phyloP scores from a whole-genome alignment of 2,329 filamentous ascomycete genomes.

The Neobulgaria alba region DNA sequence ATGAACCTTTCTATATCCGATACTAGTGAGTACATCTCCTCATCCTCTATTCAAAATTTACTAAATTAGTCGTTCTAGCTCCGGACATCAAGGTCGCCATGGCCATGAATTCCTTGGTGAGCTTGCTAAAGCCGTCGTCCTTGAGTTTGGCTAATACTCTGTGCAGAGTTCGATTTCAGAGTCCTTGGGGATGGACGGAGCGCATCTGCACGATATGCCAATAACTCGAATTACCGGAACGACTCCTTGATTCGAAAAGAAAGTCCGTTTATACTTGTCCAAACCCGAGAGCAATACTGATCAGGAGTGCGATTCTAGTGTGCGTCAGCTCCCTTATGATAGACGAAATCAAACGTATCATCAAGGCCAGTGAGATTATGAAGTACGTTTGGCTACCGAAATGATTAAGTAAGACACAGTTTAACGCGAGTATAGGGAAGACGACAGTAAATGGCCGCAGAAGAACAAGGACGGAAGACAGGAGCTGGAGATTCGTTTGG shows the following conservation, averaged over 20 bases:
- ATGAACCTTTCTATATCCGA: slow-evolving; percentile 81
- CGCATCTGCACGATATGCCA: slow-evolving; percentile 91
- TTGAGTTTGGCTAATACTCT: slow-evolving; percentile 14
- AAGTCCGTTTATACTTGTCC: slow-evolving; percentile 56
- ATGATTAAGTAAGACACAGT: background rate
- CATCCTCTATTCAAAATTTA: slow-evolving; percentile 2
- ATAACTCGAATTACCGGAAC: slow-evolving; percentile 99
- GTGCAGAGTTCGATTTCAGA: slow-evolving; percentile 87
- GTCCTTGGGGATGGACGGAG: slow-evolving; percentile 88
- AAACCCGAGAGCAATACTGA: background rate
- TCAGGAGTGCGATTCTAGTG: slow-evolving; percentile 52
- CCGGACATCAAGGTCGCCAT: slow-evolving; percentile 93
- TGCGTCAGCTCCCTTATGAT: slow-evolving; percentile 88
- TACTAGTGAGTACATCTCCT: slow-evolving; percentile 70
- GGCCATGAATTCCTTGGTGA: slow-evolving; percentile 95
- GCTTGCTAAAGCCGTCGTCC: slow-evolving; percentile 10
- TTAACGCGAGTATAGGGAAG: slow-evolving; percentile 57
- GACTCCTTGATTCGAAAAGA: slow-evolving; percentile 99
- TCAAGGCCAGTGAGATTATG: slow-evolving; percentile 94
- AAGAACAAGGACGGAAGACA: slow-evolving; percentile 99
- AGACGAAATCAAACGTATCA: slow-evolving; percentile 92
- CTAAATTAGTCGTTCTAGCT: slow-evolving; percentile 47
- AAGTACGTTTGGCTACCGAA: slow-evolving; percentile 55
- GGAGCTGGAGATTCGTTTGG: slow-evolving; percentile 88
- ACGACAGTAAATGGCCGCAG: slow-evolving; percentile 96